phyloP scores from a whole-genome alignment of 2,329 filamentous ascomycete species.

The Huntiella omanensis region DNA sequence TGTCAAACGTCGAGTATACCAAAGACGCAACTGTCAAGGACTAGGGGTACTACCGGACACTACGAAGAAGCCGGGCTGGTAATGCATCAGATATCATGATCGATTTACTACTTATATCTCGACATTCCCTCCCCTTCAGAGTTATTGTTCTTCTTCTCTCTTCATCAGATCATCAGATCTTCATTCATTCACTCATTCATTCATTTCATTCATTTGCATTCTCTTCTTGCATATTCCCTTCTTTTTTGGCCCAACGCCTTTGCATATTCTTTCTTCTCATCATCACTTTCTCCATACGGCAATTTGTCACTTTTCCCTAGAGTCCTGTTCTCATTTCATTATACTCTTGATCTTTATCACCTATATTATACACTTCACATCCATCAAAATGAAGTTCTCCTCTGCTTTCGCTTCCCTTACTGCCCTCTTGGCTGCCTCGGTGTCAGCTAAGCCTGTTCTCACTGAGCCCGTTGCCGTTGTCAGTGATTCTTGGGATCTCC shows the following conservation, averaged over 20 bases:
- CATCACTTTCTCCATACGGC: not conserved
- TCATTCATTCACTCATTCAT: not conserved
- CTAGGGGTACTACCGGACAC: no score
- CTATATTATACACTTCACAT: not conserved
- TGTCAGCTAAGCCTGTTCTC: slow-evolving; percentile 5
- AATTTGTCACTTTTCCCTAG: not conserved
- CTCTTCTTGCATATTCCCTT: not conserved
- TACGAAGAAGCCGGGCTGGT: no score
- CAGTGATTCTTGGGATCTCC: slow-evolving; percentile 4
- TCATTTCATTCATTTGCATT: slow-evolving; percentile 2
- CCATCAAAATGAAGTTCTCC: slow-evolving; percentile 1
- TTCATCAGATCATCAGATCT: slow-evolving; percentile 1
- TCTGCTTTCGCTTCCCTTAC: not conserved
- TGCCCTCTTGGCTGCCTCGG: slow-evolving; percentile 2
- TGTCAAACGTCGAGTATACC: no score
- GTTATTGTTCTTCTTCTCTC: not conserved
- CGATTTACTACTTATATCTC: no score
- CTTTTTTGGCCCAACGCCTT: not conserved
- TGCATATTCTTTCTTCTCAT: not conserved
- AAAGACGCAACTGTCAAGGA: no score
- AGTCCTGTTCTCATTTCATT: not conserved
- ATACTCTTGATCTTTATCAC: not conserved
- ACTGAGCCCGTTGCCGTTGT: slow-evolving; percentile 1
- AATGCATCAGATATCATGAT: no score
- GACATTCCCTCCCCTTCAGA: no score